Conservation (phyloP, 2,329 filamentous ascomycete genomes). For the Fusarium avenaceum region DNA sequence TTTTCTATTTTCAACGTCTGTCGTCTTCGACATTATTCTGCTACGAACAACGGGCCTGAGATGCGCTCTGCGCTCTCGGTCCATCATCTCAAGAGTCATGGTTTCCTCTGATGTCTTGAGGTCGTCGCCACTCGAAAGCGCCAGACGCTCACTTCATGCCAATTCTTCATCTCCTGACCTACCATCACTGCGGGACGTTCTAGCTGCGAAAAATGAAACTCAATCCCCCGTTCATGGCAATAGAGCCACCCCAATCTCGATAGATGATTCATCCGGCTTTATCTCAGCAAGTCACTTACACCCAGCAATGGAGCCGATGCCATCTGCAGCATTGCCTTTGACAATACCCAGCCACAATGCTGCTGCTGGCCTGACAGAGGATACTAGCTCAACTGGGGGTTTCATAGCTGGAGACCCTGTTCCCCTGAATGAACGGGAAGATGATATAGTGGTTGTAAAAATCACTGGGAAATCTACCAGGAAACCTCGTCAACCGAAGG, state of each 20-base stretch:
- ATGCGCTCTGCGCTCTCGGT: slow-evolving; percentile 64
- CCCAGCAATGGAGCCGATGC: slow-evolving; percentile 50
- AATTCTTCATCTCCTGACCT: slow-evolving; percentile 68
- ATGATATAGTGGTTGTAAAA: slow-evolving; percentile 45
- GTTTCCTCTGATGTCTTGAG: slow-evolving; percentile 52
- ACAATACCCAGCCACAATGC: not conserved
- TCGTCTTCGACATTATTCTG: slow-evolving; percentile 48
- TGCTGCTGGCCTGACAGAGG: not conserved
- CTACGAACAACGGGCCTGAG: slow-evolving; percentile 50
- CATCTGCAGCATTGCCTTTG: not conserved
- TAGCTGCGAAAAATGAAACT: slow-evolving; percentile 55
- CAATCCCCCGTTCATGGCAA: slow-evolving; percentile 54
- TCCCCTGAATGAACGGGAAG: slow-evolving; percentile 10
- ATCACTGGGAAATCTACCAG: slow-evolving; percentile 32
- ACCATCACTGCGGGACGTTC: slow-evolving; percentile 65
- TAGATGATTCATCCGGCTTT: slow-evolving; percentile 56
- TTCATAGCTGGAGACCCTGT: slow-evolving; percentile 11
- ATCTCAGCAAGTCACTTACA: slow-evolving; percentile 59
- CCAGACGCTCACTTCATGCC: slow-evolving; percentile 51
- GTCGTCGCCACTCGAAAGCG: slow-evolving; percentile 51
- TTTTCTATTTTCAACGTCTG: slow-evolving; percentile 16
- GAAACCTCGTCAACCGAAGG: slow-evolving; percentile 40
- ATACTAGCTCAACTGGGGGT: not conserved
- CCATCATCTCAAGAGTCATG: slow-evolving; percentile 49
- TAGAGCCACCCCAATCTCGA: slow-evolving; percentile 55